Conservation (phyloP, 2,329 filamentous ascomycete species). For the Emergomyces orientalis region DNA sequence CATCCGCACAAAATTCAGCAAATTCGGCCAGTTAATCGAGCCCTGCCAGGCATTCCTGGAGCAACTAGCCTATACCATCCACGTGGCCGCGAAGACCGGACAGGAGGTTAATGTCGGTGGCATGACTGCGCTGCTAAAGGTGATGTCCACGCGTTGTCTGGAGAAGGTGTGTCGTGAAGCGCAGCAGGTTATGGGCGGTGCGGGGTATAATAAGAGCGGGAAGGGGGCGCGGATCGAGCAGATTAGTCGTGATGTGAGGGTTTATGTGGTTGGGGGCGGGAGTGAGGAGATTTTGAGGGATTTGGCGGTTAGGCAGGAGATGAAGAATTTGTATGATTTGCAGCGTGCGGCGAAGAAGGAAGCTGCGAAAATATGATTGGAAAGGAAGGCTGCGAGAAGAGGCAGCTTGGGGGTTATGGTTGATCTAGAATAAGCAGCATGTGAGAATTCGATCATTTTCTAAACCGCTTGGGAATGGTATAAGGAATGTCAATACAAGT, state of each 20-base stretch:
- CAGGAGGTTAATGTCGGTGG: constrained; percentile 40
- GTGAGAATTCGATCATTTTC: background rate
- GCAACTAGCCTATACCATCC: constrained; percentile 49
- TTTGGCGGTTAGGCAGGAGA: constrained; percentile 21
- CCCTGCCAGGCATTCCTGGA: constrained; percentile 54
- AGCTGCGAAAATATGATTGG: constrained; percentile 2
- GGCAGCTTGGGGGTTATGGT: background rate
- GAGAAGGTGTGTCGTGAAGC: constrained; percentile 47
- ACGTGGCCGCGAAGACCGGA: constrained; percentile 34
- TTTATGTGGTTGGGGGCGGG: constrained; percentile 35
- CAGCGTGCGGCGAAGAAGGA: background rate
- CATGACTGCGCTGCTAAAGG: constrained; percentile 45
- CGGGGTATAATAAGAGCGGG: constrained; percentile 44
- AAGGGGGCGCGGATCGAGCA: constrained; percentile 45
- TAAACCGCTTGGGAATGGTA: background rate
- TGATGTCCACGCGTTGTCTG: constrained; percentile 44
- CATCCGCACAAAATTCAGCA: constrained; percentile 52
- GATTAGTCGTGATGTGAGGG: constrained; percentile 45
- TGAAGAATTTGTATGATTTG: constrained; percentile 10
- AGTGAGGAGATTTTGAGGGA: constrained; percentile 35
- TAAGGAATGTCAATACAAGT: background rate
- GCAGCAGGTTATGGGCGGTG: constrained; percentile 47
- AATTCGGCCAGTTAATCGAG: constrained; percentile 51
- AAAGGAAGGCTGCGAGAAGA: no score
- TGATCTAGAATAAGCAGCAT: background rate